Base-by-base conservation (phyloP, 352 stramenopile species). In the Pythium chondricola region DNA sequence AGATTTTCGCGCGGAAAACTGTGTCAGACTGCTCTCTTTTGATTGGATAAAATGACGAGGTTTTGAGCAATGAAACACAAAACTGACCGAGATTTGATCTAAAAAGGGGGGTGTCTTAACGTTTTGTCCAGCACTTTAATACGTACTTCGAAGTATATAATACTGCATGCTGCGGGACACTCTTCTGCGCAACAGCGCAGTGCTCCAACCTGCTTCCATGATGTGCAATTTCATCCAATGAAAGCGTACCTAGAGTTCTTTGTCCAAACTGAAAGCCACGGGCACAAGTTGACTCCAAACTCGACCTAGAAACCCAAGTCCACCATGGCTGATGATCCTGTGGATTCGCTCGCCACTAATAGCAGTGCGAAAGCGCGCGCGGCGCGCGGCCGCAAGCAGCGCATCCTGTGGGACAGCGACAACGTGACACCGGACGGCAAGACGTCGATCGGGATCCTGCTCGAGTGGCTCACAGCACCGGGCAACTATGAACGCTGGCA, bases 1-100 rank as follows among this genome's bases (percentile, higher is more conserved):
- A 98, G 36, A 96, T 98, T 30, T 67, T 54, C 27, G 90, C 97
- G 54, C 85, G 92, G 60, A 94, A 93, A 45, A 78, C 97, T 41
- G 74, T 90, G 61, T 98, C 93, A 67, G 69, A n/a, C n/a, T n/a
- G n/a, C n/a, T n/a, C n/a, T n/a, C n/a, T n/a, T n/a, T n/a, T n/a
- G n/a, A n/a, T n/a, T n/a, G n/a, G n/a, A n/a, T n/a, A n/a, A n/a
- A n/a, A n/a, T n/a, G n/a, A n/a, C n/a, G n/a, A n/a, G n/a, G n/a
- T n/a, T n/a, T n/a, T n/a, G n/a, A n/a, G n/a, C n/a, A n/a, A n/a
- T n/a, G n/a, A n/a, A n/a, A n/a, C n/a, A n/a, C n/a, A n/a, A n/a
- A n/a, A n/a, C n/a, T n/a, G n/a, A n/a, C n/a, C n/a, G n/a, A n/a
- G n/a, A n/a, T n/a, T n/a, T n/a, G n/a, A n/a, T n/a, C n/a, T n/a